Base-by-base conservation (phyloP, 495 filamentous ascomycete genomes). In the Glarea lozoyensis region DNA sequence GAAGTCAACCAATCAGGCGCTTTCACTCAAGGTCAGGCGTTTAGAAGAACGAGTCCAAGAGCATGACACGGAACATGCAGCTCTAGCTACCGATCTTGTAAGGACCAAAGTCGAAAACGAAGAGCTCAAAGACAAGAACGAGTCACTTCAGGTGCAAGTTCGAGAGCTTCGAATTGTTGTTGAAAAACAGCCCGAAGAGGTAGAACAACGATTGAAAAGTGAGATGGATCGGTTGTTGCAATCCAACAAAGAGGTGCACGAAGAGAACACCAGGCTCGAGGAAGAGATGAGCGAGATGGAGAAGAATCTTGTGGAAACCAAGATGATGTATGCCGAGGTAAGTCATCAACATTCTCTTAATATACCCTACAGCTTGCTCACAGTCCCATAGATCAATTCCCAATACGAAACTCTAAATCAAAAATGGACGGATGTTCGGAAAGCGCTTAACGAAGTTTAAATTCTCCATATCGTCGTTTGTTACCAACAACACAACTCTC, bases 281-380 rank as follows among this genome's bases (percentile, higher is more conserved):
- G 94, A 94, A 62, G 81, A 86, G 56, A 78, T 93, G 75, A 75
- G 76, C 22, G 92, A 96, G 43, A 92, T 99, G 75, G 92, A 97
- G 70, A 88, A 90, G 63, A 79, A 82, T 54, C 64, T 99, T 35
- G 93, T 99, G 45, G 75, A 82, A 53, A 88, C 88, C 1, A 99
- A 99, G 73, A 86, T 99, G 88, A 73, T 76, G 52, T 84, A 84
- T 67, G 92, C 92, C 21, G 86, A 95, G 81, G 92, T 96, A 74
- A 60, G 74, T 64, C 24, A 21, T 34, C 30, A n/a, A 10, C 23
- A n/a, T 23, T 43, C 39, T 15, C 4, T 20, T 25, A 24, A 16
- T 10, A 20, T 7, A 10, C 10, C n/a, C 2, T 17, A 35, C 20
- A 45, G 19, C 37, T 53, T 32, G 49, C n/a, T 17, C 25, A 15